Percentiles rank a stretch among this genome's conserved stretches.
Evolutionary conservation across 176 grass and related monocot genomes (phyloP).

Genomic region (Stipa capillata): DNA sequence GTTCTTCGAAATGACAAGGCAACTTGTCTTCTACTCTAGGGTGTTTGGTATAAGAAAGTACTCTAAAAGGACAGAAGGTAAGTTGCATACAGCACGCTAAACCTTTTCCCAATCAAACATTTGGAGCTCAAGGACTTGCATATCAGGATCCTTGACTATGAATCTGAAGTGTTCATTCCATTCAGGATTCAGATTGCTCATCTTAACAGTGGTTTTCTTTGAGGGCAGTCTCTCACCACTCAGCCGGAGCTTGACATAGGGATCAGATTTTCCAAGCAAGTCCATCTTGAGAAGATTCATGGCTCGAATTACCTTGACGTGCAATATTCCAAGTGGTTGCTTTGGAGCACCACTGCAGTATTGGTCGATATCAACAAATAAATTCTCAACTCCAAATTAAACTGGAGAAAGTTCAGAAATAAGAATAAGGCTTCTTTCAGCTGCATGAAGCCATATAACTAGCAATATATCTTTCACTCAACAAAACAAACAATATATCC

Average conservation of each 20-base stretch:
- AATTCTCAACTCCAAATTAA: not conserved
- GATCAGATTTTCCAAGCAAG: constrained; percentile 91
- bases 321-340: constrained; percentile 78
- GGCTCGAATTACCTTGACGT: constrained; percentile 75
- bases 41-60: not conserved
- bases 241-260: constrained; percentile 88
- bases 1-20: not conserved
- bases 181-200: constrained; percentile 86
- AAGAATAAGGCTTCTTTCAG: not conserved
- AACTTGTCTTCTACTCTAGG: not conserved
- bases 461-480: not conserved
- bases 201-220: constrained; percentile 93
- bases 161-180: constrained; percentile 97
- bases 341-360: constrained; percentile 74
- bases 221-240: constrained; percentile 73
- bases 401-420: not conserved
- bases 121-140: constrained; percentile 91
- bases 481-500: not conserved
- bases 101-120: constrained; percentile 99
- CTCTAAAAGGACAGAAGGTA: not conserved
- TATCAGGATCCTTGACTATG: constrained; percentile 84
- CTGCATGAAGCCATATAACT: not conserved
- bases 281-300: constrained; percentile 96
- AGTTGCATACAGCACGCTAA: constrained; percentile 26
- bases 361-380: constrained; percentile 1